Base-by-base conservation (phyloP, 2,329 filamentous ascomycete species). In the Aureobasidium musti region DNA sequence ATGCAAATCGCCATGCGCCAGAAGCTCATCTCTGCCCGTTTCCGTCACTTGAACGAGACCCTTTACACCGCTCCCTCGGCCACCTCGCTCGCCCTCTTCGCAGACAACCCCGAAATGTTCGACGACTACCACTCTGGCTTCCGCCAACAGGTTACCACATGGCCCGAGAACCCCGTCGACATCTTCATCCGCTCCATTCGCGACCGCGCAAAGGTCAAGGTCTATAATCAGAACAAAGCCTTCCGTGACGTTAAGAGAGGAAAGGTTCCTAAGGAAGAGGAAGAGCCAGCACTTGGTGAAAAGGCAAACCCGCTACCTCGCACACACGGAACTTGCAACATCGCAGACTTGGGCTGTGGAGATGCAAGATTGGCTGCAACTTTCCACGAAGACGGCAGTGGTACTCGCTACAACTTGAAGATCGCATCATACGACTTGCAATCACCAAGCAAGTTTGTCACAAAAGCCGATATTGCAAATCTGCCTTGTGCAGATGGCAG, bases 101-200 rank as follows among this genome's bases (percentile, higher is more conserved):
- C 86, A 61, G 83, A 90, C 39, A 91, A 91, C 59, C 95, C 95
- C 0, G 91, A 96, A 75, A 93, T 98, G 84, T 99, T 98, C 80
- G 84, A 87, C 71, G 93, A 98, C 79, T 99, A 99, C 79, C 95
- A 99, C 80, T 89, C 92, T 68, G 95, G 95, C 39, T 99, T 99
- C 83, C 90, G 93, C 1, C 91, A 93, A 63, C 95, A 99, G 80
- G 95, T 98, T 67, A 89, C 91, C 74, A 90, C 93, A 2, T 99
- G 95, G 95, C 95, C 95, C 8, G 91, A 94, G 75, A 99, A 99
- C 79, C 95, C 95, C 0, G 92, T 99, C 54, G 91, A 97, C 77
- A 87, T 86, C 67, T 98, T 96, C 80, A 88, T 97, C 70, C 76
- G 80, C 33, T 84, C 89, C 60, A 87, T 98, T 70, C 83, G 87